Evolutionary conservation across 2,329 filamentous ascomycete genomes (phyloP), one percentile per base, ranked within the genome.

Genomic region (Bimuria novae-zelandiae): DNA sequence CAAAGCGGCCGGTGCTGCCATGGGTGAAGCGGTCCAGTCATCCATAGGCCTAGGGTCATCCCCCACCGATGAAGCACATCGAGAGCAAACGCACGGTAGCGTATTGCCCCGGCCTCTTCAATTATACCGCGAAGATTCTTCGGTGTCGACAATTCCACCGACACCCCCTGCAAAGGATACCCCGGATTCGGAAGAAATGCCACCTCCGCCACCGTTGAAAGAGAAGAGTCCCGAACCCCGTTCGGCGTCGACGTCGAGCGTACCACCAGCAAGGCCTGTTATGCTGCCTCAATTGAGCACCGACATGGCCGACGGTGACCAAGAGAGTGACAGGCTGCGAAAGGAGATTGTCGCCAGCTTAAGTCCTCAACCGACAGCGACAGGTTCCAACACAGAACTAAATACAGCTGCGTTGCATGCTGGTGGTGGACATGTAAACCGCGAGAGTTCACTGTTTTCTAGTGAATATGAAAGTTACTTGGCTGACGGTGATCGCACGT

Each of bases 301-400:
- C 0, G 78, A 79, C 8, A 79, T 79, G 7, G 76, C 75, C 7
- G 80, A 81, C 0, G 80, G 84, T 25, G 78, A 86, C 53, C 84
- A 87, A 59, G 88, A 91, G 63, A 91, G 83, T 63, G 89, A 92
- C 59, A 79, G 83, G 51, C 70, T 92, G 41, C 81, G 85, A 23
- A 87, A 90, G 54, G 89, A 92, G 62, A 92, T 92, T 49, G 84
- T 90, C 48, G 84, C 83, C 52, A 89, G 85, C 36, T 76, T 92
- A 2, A 67, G 53, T 33, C 70, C 86, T 0, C 68, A 76, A 11
- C 59, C 57, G 44, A 56, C 57, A 30, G 57, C 60, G 11, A 59
- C 56, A n/a, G 55, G 54, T 8, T 55, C 61, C 27, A 52, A 46
- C 14, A 37, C 47, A 19, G 62, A 68, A 22, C 45, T 61, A 1